Conservation (phyloP, 2,329 filamentous ascomycete genomes). For the Ophiostoma ips region DNA sequence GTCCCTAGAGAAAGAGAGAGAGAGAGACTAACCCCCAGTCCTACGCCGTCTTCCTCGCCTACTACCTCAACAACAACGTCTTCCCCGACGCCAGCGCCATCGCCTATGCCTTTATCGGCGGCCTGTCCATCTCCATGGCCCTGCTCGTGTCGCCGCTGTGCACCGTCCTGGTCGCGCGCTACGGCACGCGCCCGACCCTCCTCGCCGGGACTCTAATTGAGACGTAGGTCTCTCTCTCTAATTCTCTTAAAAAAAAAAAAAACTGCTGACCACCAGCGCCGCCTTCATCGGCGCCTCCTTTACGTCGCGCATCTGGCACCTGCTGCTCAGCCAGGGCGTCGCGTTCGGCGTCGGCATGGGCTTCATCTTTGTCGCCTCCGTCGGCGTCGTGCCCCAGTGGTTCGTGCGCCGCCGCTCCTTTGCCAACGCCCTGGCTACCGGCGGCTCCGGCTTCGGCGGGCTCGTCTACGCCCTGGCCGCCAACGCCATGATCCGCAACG, state of each 20-base stretch:
- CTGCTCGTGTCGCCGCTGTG: slow-evolving; percentile 55
- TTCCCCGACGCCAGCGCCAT: slow-evolving; percentile 51
- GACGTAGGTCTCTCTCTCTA: slow-evolving; percentile 23
- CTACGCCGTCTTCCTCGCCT: slow-evolving; percentile 43
- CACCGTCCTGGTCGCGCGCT: slow-evolving; percentile 44
- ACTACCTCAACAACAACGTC: slow-evolving; percentile 41
- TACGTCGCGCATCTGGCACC: slow-evolving; percentile 54
- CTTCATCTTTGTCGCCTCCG: slow-evolving; percentile 56
- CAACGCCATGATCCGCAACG: slow-evolving; percentile 51
- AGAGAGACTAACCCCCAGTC: slow-evolving; percentile 22
- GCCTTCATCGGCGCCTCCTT: slow-evolving; percentile 60
- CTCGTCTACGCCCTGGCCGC: slow-evolving; percentile 53
- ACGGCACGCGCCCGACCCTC: slow-evolving; percentile 51
- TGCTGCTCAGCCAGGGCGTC: slow-evolving; percentile 61
- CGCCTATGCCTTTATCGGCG: slow-evolving; percentile 66
- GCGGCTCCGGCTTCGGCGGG: slow-evolving; percentile 65
- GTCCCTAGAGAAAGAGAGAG: too few relatives aligned
- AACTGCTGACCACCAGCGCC: slow-evolving; percentile 18
- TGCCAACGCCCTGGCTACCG: slow-evolving; percentile 53
- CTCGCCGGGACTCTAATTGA: slow-evolving; percentile 51
- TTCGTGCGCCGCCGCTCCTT: slow-evolving; percentile 54
- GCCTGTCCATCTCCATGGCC: slow-evolving; percentile 51
- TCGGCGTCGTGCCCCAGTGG: slow-evolving; percentile 59
- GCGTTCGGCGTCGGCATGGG: slow-evolving; percentile 70
- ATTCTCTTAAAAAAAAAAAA: background rate